Evolutionary conservation across 2,329 filamentous ascomycete species (phyloP).

Genomic region (Stemphylium vesicarium): DNA sequence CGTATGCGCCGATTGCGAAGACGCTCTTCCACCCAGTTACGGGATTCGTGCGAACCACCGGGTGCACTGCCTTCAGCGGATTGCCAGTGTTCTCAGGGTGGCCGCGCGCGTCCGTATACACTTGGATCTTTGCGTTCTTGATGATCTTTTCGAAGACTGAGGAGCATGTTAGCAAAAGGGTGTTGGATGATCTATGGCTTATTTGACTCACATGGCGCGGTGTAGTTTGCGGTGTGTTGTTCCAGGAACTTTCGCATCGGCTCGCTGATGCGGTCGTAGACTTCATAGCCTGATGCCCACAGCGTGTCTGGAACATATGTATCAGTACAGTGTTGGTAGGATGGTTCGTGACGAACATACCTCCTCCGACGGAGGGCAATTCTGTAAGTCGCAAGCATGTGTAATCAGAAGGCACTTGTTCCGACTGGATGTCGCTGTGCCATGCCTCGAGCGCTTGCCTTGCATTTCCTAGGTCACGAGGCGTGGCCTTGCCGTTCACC

Average conservation of each 20-base stretch:
- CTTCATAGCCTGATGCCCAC: slow-evolving; percentile 9
- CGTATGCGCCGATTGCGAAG: slow-evolving; percentile 47
- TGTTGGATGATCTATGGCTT: neutral
- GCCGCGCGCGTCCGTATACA: slow-evolving; percentile 48
- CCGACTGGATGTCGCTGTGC: slow-evolving; percentile 9
- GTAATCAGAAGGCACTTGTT: slow-evolving; percentile 11
- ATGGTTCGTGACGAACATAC: neutral
- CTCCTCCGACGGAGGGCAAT: slow-evolving; percentile 3
- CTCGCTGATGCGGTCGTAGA: slow-evolving; percentile 9
- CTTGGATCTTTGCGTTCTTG: slow-evolving; percentile 4
- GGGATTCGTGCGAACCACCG: slow-evolving; percentile 63
- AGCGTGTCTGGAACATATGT: neutral
- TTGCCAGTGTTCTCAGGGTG: slow-evolving; percentile 58
- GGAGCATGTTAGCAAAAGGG: neutral
- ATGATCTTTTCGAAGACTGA: slow-evolving; percentile 9
- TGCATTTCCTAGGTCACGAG: slow-evolving; percentile 6
- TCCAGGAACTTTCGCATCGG: slow-evolving; percentile 9
- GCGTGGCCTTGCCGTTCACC: slow-evolving; percentile 4
- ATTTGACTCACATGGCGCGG: slow-evolving; percentile 6
- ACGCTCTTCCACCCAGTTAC: slow-evolving; percentile 64
- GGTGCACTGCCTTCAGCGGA: slow-evolving; percentile 56
- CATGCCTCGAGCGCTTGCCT: slow-evolving; percentile 7
- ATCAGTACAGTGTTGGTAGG: neutral
- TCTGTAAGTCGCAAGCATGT: slow-evolving; percentile 5
- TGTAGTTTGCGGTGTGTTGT: slow-evolving; percentile 6